phyloP scores from a whole-genome alignment of 352 stramenopile genomes.

The Phytophthora pisi region DNA sequence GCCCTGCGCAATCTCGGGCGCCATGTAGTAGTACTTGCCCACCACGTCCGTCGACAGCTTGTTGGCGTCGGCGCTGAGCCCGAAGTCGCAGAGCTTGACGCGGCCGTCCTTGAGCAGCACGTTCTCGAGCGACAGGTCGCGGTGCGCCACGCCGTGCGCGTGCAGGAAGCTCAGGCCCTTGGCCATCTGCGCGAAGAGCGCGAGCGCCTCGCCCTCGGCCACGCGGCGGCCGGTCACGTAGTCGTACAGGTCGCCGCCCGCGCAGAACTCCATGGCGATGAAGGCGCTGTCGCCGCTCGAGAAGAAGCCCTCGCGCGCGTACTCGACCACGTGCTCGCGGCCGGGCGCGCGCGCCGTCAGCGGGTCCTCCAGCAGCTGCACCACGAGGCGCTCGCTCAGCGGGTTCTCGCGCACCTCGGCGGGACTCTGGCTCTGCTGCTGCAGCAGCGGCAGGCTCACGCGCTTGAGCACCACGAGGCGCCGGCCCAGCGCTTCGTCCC shows the following conservation, averaged over 20 bases:
- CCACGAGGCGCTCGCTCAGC: conserved; percentile 47
- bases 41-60: conserved; percentile 46
- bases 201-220: conserved; percentile 43
- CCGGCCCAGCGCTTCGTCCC: conserved; percentile 33
- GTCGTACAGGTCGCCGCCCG: conserved; percentile 63
- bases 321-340: conserved; percentile 49
- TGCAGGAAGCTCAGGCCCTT: conserved; percentile 54
- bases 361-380: conserved; percentile 45
- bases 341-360: conserved; percentile 25
- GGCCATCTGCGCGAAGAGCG: conserved; percentile 44
- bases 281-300: conserved; percentile 44
- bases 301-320: conserved; percentile 50
- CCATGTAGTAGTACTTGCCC: conserved; percentile 77
- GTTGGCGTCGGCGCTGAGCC: conserved; percentile 49
- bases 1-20: conserved; percentile 47
- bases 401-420: conserved; percentile 46
- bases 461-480: conserved; percentile 67
- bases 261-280: conserved; percentile 73
- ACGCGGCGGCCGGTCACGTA: conserved; percentile 43
- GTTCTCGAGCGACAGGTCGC: conserved; percentile 68
- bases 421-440: conserved; percentile 33
- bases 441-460: conserved; percentile 43
- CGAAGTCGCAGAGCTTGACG: conserved; percentile 71
- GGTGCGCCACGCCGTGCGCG: conserved; percentile 49
- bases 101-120: conserved; percentile 45